Evolutionary conservation across 2,329 filamentous ascomycete genomes (phyloP).

Genomic region (Paraconiothyrium sp.): DNA sequence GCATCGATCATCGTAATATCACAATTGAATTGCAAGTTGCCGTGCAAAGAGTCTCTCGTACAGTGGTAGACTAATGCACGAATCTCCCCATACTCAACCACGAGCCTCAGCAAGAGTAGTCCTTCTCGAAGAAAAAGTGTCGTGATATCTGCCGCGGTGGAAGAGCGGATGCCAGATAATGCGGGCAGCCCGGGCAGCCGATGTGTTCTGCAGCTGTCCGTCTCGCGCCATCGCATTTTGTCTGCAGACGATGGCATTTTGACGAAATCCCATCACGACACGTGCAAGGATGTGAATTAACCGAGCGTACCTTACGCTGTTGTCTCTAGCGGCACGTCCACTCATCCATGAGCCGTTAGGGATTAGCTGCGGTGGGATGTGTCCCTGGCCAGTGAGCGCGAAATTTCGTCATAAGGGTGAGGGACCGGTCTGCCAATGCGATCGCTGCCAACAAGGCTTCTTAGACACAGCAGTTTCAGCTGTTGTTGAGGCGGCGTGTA

Average conservation of each 20-base stretch:
- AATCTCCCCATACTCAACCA: not conserved
- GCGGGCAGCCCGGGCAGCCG: not conserved
- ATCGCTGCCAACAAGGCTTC: not conserved
- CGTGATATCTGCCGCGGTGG: not conserved
- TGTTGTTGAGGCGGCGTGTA: conserved; percentile 9
- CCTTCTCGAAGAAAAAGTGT: not conserved
- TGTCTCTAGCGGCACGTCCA: conserved; percentile 1
- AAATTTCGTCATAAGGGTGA: not conserved
- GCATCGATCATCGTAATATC: not conserved
- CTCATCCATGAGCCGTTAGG: not conserved
- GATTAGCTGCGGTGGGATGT: conserved; percentile 3
- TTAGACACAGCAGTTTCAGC: not conserved
- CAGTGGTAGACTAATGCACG: not conserved
- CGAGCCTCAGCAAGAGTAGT: no score
- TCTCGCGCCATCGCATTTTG: conserved; percentile 14
- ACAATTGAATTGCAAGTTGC: not conserved
- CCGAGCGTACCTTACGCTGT: conserved; percentile 1
- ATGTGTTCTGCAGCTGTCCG: not conserved
- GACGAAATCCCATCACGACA: conserved; percentile 17
- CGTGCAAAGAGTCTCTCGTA: not conserved
- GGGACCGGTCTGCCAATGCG: conserved; percentile 1
- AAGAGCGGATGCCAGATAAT: not conserved
- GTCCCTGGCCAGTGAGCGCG: not conserved
- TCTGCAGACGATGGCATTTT: conserved; percentile 11
- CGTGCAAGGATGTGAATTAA: not conserved